phyloP scores from a whole-genome alignment of 257 asterid species.

The Scutellaria galericulata region DNA sequence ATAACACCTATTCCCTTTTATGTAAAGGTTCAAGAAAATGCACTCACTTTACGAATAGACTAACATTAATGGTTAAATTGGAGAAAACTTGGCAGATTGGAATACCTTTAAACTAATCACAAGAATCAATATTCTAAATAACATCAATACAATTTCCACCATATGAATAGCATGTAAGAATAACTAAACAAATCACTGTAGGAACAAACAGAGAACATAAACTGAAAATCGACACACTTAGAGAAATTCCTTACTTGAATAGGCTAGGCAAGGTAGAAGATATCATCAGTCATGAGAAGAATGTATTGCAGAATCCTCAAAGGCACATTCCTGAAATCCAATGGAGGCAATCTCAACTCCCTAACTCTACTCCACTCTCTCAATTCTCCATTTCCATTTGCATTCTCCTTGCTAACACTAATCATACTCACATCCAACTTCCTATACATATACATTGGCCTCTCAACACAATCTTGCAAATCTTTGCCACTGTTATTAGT shows the following conservation, averaged over 20 bases:
- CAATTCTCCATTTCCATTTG: conserved; percentile 36
- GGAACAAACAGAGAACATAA: conserved; percentile 9
- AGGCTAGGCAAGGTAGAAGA: conserved; percentile 60
- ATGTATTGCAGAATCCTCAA: conserved; percentile 73
- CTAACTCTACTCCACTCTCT: conserved; percentile 56
- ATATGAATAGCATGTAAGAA: conserved; percentile 11
- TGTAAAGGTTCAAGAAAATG: too few relatives aligned
- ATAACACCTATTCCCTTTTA: too few relatives aligned
- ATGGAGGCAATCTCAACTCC: conserved; percentile 59
- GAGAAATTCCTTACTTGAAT: conserved; percentile 36
- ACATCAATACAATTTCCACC: background rate
- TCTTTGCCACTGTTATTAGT: conserved; percentile 28
- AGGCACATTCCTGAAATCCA: conserved; percentile 62
- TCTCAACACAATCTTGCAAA: conserved; percentile 31
- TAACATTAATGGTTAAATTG: too few relatives aligned
- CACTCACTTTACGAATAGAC: too few relatives aligned
- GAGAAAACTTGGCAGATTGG: too few relatives aligned
- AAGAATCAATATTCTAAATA: too few relatives aligned
- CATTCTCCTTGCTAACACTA: conserved; percentile 16
- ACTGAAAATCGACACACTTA: conserved; percentile 1
- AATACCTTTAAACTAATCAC: too few relatives aligned
- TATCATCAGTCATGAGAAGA: conserved; percentile 68
- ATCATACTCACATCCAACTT: conserved; percentile 47
- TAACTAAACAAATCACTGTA: conserved; percentile 5
- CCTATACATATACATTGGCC: conserved; percentile 49